A percentile compares a stretch with the other conserved stretches of the same genome.
These are phyloP conservation scores for Amanita phalloides DNA, from an alignment of 768 basidiomycete genomes.

Conservation along the genomic window DNA sequence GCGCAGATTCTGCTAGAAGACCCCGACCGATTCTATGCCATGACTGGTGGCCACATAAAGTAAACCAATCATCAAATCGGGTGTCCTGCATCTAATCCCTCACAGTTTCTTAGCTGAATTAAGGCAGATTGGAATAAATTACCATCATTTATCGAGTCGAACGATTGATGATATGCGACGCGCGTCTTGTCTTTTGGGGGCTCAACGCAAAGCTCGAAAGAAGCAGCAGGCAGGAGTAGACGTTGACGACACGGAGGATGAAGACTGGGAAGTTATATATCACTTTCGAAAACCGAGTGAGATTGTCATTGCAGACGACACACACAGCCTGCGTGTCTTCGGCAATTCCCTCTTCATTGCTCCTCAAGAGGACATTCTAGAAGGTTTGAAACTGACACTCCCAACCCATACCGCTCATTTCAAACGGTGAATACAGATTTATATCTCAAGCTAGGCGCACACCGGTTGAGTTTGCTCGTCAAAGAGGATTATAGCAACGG, in stretches of 20 bases:
- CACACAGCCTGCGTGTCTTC: slow-evolving; percentile 70
- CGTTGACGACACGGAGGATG: slow-evolving; percentile 45
- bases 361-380: slow-evolving; percentile 85
- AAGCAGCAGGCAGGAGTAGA: slow-evolving; percentile 16
- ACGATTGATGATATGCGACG: slow-evolving; percentile 59
- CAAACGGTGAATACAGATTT: slow-evolving; percentile 36
- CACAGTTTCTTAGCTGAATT: slow-evolving; percentile 75
- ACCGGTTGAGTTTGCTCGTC: slow-evolving; percentile 59
- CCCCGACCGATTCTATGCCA: slow-evolving; percentile 59
- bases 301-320: slow-evolving; percentile 82
- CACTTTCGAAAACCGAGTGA: slow-evolving; percentile 61
- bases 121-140: slow-evolving; percentile 78
- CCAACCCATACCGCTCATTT: neutral
- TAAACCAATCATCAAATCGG: slow-evolving; percentile 20
- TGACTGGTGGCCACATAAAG: slow-evolving; percentile 62
- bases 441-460: slow-evolving; percentile 68
- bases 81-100: neutral
- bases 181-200: slow-evolving; percentile 63
- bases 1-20: slow-evolving; percentile 57
- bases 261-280: slow-evolving; percentile 64
- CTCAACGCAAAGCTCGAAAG: slow-evolving; percentile 43
- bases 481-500: slow-evolving; percentile 65
- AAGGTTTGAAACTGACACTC: slow-evolving; percentile 34
- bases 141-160: slow-evolving; percentile 34
- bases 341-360: slow-evolving; percentile 66